Evolutionary conservation across 1,139 yeast species (phyloP).

Genomic region (Yamadazyma kanchanaburiensis): DNA sequence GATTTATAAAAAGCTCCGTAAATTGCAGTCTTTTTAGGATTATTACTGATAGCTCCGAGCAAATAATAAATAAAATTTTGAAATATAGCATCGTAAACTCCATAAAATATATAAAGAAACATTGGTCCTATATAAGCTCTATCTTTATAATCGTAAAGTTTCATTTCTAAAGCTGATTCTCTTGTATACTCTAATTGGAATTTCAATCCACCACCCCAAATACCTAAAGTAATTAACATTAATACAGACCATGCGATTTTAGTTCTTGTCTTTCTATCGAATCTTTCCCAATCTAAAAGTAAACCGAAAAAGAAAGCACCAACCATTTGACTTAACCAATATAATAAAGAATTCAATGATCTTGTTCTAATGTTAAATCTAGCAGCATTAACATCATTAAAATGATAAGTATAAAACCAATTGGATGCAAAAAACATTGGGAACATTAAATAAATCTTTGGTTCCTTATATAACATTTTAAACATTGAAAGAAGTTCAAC

Average conservation of each 20-base stretch:
- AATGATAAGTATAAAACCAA: slow-evolving; percentile 67
- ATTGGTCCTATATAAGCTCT: slow-evolving; percentile 53
- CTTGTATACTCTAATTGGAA: slow-evolving; percentile 48
- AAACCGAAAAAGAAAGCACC: slow-evolving; percentile 53
- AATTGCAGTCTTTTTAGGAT: slow-evolving; percentile 54
- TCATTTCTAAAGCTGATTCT: slow-evolving; percentile 25
- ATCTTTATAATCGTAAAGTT: slow-evolving; percentile 44
- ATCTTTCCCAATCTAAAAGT: slow-evolving; percentile 42
- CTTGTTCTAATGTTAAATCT: slow-evolving; percentile 58
- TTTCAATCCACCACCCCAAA: slow-evolving; percentile 64
- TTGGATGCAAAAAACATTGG: slow-evolving; percentile 63
- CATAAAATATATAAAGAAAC: slow-evolving; percentile 60
- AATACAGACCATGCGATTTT: slow-evolving; percentile 43
- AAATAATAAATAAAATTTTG: slow-evolving; percentile 57
- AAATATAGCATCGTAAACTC: slow-evolving; percentile 55
- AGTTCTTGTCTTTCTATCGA: slow-evolving; percentile 46
- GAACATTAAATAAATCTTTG: slow-evolving; percentile 47
- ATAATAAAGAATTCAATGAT: slow-evolving; percentile 57
- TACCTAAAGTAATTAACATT: slow-evolving; percentile 41
- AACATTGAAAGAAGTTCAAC: slow-evolving; percentile 43
- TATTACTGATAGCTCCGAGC: slow-evolving; percentile 57
- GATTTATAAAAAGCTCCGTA: slow-evolving; percentile 66
- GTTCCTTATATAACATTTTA: slow-evolving; percentile 41
- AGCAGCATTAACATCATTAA: slow-evolving; percentile 55
- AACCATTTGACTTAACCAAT: slow-evolving; percentile 60